phyloP scores from a whole-genome alignment of 768 basidiomycete genomes.

The Xerocomus brunneocitrinus region DNA sequence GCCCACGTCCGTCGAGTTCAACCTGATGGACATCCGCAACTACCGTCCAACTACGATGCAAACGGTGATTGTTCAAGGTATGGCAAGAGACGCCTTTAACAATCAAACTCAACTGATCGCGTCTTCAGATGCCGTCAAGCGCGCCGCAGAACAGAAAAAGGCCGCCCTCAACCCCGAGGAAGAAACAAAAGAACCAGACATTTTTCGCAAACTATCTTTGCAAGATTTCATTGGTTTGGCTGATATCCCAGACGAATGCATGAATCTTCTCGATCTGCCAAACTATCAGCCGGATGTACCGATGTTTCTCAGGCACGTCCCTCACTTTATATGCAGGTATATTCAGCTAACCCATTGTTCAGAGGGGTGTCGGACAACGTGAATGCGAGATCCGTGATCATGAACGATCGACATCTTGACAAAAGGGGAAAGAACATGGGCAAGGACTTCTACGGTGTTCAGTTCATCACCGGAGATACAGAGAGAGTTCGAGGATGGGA shows the following conservation, averaged over 20 bases:
- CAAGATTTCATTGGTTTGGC: not conserved
- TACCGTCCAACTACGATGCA: no score
- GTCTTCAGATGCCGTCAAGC: no score
- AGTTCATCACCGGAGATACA: not conserved
- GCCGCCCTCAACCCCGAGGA: no score
- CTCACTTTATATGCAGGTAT: not conserved
- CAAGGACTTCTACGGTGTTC: not conserved
- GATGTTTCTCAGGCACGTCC: not conserved
- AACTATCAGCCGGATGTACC: constrained; percentile 1
- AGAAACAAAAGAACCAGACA: no score
- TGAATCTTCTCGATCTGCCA: not conserved
- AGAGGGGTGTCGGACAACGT: not conserved
- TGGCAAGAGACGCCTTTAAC: no score
- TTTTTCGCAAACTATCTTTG: not conserved
- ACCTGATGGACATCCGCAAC: no score
- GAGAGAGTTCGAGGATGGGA: not conserved
- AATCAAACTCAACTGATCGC: no score
- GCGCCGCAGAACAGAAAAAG: not conserved
- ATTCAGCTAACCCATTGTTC: not conserved
- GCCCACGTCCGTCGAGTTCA: no score
- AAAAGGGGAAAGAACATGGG: not conserved
- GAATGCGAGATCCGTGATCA: not conserved
- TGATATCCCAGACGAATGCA: not conserved
- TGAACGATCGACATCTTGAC: not conserved
- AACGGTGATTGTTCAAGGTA: no score